Percentiles rank a stretch among this genome's conserved stretches.
phyloP scores from a whole-genome alignment of 805 yeast genomes.

The Diddensiella caesifluorescens region DNA sequence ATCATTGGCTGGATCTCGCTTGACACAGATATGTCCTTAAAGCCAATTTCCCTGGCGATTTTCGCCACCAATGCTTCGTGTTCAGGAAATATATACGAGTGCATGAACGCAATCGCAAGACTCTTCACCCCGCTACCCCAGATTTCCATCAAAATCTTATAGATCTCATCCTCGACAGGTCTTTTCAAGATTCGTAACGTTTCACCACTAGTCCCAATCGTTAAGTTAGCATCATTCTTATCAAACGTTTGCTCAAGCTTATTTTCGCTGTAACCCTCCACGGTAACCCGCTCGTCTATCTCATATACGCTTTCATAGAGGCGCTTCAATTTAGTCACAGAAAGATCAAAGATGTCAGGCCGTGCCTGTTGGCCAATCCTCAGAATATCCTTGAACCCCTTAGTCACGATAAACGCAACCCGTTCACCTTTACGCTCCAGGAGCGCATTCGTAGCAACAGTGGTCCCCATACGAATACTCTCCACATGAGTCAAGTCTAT shows the following conservation, averaged over 20 bases:
- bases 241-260: conserved; percentile 23
- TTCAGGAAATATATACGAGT: conserved; percentile 64
- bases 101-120: conserved; percentile 65
- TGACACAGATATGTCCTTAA: conserved; percentile 62
- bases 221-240: conserved; percentile 35
- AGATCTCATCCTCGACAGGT: conserved; percentile 45
- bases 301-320: conserved; percentile 75
- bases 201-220: conserved; percentile 64
- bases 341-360: conserved; percentile 81
- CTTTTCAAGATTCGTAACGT: conserved; percentile 49
- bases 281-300: conserved; percentile 83
- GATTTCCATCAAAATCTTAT: conserved; percentile 39
- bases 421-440: conserved; percentile 88
- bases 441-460: conserved; percentile 93
- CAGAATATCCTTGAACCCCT: conserved; percentile 80
- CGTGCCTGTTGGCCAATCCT: conserved; percentile 87
- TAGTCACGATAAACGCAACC: conserved; percentile 80
- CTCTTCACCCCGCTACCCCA: conserved; percentile 58
- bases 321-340: conserved; percentile 64
- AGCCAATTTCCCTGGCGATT: conserved; percentile 62
- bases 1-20: conserved; percentile 73
- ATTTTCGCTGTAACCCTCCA: conserved; percentile 76
- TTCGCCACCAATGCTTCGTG: conserved; percentile 60
- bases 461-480: conserved; percentile 83
- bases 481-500: conserved; percentile 52